Conservation (phyloP, 257 asterid genomes). For the Primulina huaijiensis region DNA sequence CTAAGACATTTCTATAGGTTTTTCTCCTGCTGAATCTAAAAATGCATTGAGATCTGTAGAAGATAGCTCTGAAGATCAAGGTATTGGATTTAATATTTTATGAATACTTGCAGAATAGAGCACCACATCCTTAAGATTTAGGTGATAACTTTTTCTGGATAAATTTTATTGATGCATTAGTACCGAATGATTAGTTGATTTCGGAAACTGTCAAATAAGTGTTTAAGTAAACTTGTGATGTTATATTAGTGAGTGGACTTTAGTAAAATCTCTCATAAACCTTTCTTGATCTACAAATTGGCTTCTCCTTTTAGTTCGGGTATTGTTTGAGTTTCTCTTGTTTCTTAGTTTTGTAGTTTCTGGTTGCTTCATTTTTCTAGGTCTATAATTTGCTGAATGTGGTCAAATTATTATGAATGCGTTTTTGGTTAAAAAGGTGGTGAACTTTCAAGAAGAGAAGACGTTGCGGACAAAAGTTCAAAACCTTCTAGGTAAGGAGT, state of each 20-base stretch:
- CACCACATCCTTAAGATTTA: conserved; percentile 13
- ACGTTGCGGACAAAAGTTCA: conserved; percentile 33
- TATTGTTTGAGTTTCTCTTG: background rate
- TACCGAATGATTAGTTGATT: background rate
- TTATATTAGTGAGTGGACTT: background rate
- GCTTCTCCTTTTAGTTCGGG: conserved; percentile 6
- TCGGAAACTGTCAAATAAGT: background rate
- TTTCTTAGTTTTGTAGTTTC: background rate
- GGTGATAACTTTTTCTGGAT: conserved; percentile 10
- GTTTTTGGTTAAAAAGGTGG: conserved; percentile 39
- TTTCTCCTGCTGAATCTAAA: conserved; percentile 51
- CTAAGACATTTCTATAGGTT: conserved; percentile 55
- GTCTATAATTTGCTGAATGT: conserved; percentile 18
- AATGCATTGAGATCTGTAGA: conserved; percentile 43
- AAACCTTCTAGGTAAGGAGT: conserved; percentile 43
- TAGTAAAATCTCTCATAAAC: background rate
- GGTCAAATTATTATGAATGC: conserved; percentile 25
- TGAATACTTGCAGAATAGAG: conserved; percentile 6
- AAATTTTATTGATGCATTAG: conserved; percentile 7
- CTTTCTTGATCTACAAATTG: conserved; percentile 5
- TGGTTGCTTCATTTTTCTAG: conserved; percentile 8
- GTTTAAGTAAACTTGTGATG: background rate
- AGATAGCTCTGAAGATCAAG: conserved; percentile 49
- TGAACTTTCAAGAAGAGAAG: conserved; percentile 35
- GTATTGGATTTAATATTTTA: conserved; percentile 33